Conservation (phyloP, 75 land plant genomes). For the Chamaecyparis obtusa region DNA sequence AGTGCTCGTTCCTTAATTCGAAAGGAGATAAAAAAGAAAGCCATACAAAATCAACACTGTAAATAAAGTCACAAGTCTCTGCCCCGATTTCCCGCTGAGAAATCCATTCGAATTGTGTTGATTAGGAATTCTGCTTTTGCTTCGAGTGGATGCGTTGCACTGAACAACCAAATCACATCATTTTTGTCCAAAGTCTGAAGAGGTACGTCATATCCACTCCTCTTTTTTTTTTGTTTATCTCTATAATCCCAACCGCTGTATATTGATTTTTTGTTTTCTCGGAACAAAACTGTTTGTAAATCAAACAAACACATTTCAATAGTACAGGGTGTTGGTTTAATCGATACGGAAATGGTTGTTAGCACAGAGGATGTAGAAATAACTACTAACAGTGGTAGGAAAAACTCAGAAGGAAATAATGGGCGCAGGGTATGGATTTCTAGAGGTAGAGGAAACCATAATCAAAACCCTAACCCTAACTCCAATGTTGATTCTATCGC, state of each 20-base stretch:
- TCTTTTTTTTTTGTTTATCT: too few species aligned
- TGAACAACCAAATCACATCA: neutral
- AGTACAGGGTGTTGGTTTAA: neutral
- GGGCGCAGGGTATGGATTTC: too few species aligned
- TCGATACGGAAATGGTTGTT: neutral
- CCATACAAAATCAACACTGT: neutral
- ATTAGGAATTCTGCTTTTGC: neutral
- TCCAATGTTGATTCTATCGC: neutral
- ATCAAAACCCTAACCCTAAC: neutral
- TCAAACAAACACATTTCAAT: neutral
- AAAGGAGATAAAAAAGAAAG: too few species aligned
- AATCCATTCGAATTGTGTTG: neutral
- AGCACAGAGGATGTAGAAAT: neutral
- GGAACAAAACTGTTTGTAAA: neutral
- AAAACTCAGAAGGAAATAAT: neutral
- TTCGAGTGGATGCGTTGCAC: neutral
- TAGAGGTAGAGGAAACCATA: constrained; percentile 35
- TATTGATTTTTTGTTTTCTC: too few species aligned
- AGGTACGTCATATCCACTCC: neutral
- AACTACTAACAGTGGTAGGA: neutral
- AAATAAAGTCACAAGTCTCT: neutral
- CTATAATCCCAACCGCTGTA: too few species aligned
- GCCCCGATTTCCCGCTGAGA: neutral
- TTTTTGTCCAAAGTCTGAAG: neutral
- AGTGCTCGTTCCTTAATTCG: too few species aligned